Evolutionary conservation across 192 early-diverging fungal genomes (phyloP), one percentile per base, ranked within the genome.

Genomic region (Linnemannia zychae): DNA sequence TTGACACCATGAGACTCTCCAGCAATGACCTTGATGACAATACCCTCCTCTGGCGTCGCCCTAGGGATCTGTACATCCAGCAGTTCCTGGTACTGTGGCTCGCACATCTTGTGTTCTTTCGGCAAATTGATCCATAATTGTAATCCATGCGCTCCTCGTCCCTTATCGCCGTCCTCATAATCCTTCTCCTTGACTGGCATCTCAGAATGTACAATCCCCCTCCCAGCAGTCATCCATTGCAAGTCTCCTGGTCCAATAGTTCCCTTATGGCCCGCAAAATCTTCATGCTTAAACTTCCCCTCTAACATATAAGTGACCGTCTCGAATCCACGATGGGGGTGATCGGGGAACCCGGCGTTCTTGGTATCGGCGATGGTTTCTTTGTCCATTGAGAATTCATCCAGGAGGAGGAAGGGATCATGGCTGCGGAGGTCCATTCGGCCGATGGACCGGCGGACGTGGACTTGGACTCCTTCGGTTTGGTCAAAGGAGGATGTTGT

Each of bases 221-320:
- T 77, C 13, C 93, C 93, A 22, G 93, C 92, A 31, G 93, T 94
- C 89, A 93, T 94, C 93, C 93, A 94, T 79, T 93, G 91, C n/a
- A 92, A 60, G 72, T 89, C 91, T 7, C 89, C 89, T 12, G 73
- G 73, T 11, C 82, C 89, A 74, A 90, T 92, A 17, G 57, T 50
- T 22, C 90, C 90, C 57, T 76, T 80, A 81, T 91, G 82, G 17
- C 92, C 92, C n/a, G 78, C 67, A 66, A 87, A 93, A 69, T 94
- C 93, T 69, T 89, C 86, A 76, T 94, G 93, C 37, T 88, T 44
- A 34, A 92, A 66, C 24, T 74, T 71, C n/a, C 93, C 93, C 44
- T 89, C 72, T 31, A 93, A 53, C 80, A 92, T 90, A 85, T 89
- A 90, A 7, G 93, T 94, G 31, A 93, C 88, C 18, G 94, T 95